Evolutionary conservation across 2,329 filamentous ascomycete species (phyloP).

Genomic region (Tolypocladium inflatum): DNA sequence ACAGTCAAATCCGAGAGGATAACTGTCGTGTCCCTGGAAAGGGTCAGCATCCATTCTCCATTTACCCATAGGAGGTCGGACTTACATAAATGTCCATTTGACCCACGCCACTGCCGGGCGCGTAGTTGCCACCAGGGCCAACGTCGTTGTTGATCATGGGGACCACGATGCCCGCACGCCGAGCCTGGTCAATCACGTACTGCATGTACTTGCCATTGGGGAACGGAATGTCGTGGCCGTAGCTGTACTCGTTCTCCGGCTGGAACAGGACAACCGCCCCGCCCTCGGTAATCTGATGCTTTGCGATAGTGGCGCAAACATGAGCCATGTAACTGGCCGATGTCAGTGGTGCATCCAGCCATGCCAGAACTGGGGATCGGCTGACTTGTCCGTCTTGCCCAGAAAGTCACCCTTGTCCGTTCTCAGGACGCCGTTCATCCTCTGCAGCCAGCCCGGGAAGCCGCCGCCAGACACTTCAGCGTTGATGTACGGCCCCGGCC

Average conservation of each 20-base stretch:
- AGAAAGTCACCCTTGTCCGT: constrained; percentile 54
- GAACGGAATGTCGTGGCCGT: constrained; percentile 39
- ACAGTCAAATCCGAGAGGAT: constrained; percentile 36
- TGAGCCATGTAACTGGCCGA: constrained; percentile 45
- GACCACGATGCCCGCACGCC: constrained; percentile 59
- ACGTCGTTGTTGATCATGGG: constrained; percentile 72
- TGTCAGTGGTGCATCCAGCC: neutral
- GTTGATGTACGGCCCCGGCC: constrained; percentile 68
- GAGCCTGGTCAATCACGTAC: constrained; percentile 59
- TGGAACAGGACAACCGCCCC: constrained; percentile 73
- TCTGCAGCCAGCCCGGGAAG: constrained; percentile 71
- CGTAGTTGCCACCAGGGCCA: constrained; percentile 47
- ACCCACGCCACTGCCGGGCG: constrained; percentile 48
- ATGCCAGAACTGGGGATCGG: too few relatives aligned
- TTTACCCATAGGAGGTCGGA: neutral
- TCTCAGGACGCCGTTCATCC: constrained; percentile 54
- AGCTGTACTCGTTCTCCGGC: constrained; percentile 72
- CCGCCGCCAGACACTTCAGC: constrained; percentile 69
- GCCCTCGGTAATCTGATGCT: constrained; percentile 72
- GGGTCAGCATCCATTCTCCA: neutral
- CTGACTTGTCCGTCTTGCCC: constrained; percentile 55
- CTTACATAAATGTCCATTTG: constrained; percentile 48
- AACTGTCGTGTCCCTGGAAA: constrained; percentile 21
- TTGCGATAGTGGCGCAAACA: constrained; percentile 58
- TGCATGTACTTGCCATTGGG: constrained; percentile 61